Conservation (phyloP, 73 alveolate genomes). For the Symbiodinium natans region DNA sequence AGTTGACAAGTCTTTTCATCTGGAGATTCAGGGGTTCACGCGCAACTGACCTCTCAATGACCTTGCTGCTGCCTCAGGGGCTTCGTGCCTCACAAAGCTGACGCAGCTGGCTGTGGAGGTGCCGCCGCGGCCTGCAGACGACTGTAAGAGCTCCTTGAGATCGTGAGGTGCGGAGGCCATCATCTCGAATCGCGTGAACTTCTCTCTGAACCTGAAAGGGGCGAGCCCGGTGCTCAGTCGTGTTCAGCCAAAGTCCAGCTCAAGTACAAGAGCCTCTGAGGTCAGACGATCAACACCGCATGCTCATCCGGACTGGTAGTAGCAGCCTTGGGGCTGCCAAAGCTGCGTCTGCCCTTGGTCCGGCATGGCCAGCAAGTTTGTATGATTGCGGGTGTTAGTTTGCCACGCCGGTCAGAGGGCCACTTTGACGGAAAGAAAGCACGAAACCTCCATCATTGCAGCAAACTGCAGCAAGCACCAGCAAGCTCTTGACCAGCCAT, state of each 20-base stretch:
- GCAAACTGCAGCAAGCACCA: not conserved
- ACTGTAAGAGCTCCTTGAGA: not conserved
- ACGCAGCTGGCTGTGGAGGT: conserved; percentile 88
- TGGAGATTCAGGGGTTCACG: not conserved
- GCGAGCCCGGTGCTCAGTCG: conserved; percentile 36
- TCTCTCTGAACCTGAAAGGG: conserved; percentile 87
- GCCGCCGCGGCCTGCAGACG: not conserved
- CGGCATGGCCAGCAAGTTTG: not conserved
- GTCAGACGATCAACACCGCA: conserved; percentile 93
- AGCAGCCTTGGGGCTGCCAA: not conserved
- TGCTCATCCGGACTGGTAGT: conserved; percentile 92
- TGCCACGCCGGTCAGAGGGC: no score
- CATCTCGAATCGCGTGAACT: conserved; percentile 86
- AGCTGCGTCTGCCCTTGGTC: not conserved
- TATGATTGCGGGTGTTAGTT: no score
- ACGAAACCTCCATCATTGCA: no score
- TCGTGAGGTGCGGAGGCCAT: conserved; percentile 69
- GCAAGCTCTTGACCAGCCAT: conserved; percentile 18
- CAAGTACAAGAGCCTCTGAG: not conserved
- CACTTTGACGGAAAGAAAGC: no score
- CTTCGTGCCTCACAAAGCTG: conserved; percentile 53
- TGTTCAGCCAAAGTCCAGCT: not conserved
- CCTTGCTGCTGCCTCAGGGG: no score
- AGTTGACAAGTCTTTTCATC: not conserved
- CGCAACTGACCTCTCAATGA: no score